These are phyloP conservation scores for Mesotaenium endlicherianum DNA, from an alignment of 139 green algal genomes.

Conservation along the genomic window DNA sequence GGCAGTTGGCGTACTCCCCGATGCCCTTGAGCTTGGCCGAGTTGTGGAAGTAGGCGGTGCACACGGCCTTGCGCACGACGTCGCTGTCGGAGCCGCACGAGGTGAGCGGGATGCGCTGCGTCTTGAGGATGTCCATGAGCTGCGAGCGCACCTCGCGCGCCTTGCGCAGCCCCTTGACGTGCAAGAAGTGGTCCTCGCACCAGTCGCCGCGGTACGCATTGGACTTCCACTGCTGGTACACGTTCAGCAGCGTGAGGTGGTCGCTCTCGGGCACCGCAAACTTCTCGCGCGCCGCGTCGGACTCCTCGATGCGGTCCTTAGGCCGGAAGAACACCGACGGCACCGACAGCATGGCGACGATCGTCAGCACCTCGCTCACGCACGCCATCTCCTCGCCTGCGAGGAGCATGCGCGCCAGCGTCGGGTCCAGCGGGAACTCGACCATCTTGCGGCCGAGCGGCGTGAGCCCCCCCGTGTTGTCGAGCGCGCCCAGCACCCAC, in stretches of 20 bases:
- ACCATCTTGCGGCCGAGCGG: conserved; percentile 53
- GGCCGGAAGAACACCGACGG: conserved; percentile 90
- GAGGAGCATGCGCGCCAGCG: conserved; percentile 60
- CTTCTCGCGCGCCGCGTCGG: conserved; percentile 93
- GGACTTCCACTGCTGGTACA: conserved; percentile 98
- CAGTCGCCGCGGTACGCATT: conserved; percentile 86
- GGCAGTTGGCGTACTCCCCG: conserved; percentile 88
- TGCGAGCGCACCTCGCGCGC: conserved; percentile 61
- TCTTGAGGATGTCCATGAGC: conserved; percentile 93
- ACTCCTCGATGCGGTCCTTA: conserved; percentile 78
- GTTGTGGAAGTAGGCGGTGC: conserved; percentile 94
- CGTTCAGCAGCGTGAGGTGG: conserved; percentile 97
- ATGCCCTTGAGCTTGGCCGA: conserved; percentile 92
- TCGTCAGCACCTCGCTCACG: conserved; percentile 72
- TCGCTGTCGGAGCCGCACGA: conserved; percentile 85
- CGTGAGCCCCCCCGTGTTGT: conserved; percentile 72
- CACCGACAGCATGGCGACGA: conserved; percentile 90
- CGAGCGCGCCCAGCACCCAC: conserved; percentile 84
- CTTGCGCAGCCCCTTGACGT: conserved; percentile 90
- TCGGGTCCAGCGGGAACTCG: conserved; percentile 56
- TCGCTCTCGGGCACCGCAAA: conserved; percentile 98
- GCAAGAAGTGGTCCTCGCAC: conserved; percentile 92
- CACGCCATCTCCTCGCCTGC: conserved; percentile 53
- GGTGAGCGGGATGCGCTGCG: conserved; percentile 77
- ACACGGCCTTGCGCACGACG: conserved; percentile 91